These are phyloP conservation scores for Podospora fimiseda DNA, from an alignment of 495 filamentous ascomycete species.

Conservation along the genomic window DNA sequence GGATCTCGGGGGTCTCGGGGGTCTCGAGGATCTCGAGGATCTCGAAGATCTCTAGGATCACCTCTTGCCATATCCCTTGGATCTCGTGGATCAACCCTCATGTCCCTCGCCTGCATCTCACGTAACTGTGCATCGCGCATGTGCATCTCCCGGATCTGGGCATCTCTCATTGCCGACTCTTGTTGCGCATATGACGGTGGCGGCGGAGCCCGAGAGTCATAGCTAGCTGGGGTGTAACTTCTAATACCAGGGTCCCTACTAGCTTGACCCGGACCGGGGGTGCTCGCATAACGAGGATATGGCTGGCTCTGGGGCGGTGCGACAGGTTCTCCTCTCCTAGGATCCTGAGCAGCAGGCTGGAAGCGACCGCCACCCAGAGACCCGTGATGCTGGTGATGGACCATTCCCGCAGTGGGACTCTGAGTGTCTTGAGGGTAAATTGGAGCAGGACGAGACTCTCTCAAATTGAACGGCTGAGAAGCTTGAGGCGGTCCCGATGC, in stretches of 20 bases:
- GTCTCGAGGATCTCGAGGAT: conserved; percentile 2
- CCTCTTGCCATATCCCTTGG: neutral
- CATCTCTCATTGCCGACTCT: conserved; percentile 6
- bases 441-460: conserved; percentile 33
- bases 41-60: neutral
- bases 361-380: conserved; percentile 23
- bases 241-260: conserved; percentile 13
- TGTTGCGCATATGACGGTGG: conserved; percentile 14
- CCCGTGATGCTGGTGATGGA: conserved; percentile 22
- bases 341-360: conserved; percentile 13
- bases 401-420: conserved; percentile 19
- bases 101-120: conserved; percentile 9
- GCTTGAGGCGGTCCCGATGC: conserved; percentile 27
- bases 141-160: conserved; percentile 10
- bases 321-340: conserved; percentile 12
- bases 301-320: conserved; percentile 26
- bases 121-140: conserved; percentile 1
- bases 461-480: conserved; percentile 27
- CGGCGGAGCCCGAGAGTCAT: conserved; percentile 20
- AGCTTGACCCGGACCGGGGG: conserved; percentile 23
- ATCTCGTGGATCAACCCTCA: neutral
- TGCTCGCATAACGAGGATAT: conserved; percentile 24
- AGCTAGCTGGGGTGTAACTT: conserved; percentile 27
- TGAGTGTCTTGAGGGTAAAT: conserved; percentile 25
- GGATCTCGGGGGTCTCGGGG: too few relatives aligned